Percentiles rank a stretch among this genome's conserved stretches.
phyloP scores from a whole-genome alignment of 257 asterid species.

The Solanum rostratum region DNA sequence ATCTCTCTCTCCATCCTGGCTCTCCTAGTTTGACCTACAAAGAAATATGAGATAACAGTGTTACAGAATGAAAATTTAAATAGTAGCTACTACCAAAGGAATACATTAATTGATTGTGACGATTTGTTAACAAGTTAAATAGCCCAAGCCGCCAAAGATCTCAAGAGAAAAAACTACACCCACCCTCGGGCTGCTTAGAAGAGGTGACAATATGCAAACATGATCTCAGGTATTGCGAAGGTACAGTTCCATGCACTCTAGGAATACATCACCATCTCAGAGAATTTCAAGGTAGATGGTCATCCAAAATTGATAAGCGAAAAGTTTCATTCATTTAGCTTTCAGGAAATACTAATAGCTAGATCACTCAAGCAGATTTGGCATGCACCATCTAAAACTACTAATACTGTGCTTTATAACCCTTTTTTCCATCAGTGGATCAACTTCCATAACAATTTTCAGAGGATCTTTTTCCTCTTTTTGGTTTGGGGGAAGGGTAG shows the following conservation, averaged over 20 bases:
- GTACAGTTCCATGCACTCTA: background rate
- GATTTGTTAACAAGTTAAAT: background rate
- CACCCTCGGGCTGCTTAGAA: background rate
- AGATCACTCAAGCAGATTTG: background rate
- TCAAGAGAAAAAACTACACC: background rate
- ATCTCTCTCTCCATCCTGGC: conserved; percentile 38
- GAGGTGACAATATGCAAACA: background rate
- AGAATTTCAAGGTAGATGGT: background rate
- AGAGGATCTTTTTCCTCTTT: background rate
- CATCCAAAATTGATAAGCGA: background rate
- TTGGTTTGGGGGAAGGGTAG: background rate
- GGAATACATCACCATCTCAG: background rate
- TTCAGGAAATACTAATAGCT: background rate
- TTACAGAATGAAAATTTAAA: background rate
- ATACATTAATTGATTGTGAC: background rate
- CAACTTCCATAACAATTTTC: background rate
- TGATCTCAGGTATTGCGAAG: background rate
- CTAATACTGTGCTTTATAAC: background rate
- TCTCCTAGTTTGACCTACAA: conserved; percentile 38
- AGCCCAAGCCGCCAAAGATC: background rate
- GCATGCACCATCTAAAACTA: background rate
- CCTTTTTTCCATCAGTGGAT: background rate
- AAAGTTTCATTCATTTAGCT: background rate
- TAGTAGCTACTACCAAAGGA: background rate
- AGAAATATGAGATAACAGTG: background rate